Evolutionary conservation across 768 basidiomycete genomes (phyloP), one percentile per base, ranked within the genome.

Genomic region (Boletus vinaceobasis): DNA sequence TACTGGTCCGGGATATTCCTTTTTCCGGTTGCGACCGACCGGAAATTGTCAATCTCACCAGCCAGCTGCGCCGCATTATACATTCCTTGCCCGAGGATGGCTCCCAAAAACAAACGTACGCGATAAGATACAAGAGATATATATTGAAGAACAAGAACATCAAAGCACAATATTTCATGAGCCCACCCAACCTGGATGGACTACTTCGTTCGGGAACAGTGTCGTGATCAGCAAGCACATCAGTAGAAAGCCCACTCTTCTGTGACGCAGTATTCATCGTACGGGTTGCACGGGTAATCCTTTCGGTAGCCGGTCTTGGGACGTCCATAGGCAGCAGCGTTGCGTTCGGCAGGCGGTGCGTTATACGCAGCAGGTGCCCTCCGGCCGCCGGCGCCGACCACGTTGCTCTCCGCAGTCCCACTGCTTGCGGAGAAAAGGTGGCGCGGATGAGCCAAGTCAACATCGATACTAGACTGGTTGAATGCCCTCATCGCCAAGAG

Each of bases 201-300:
- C 21, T 10, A 35, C 31, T 54, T 55, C 36, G 43, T 53, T 55
- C 19, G 49, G 9, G 19, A 7, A 43, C 39, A 32, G 6, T 29
- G 15, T 35, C 56, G 31, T 52, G 9, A 29, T 52, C 44, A 37
- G 11, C n/a, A 45, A 46, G 19, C n/a, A 19, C 45, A 47, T 72
- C 52, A 71, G 38, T 71, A 82, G 65, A 76, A 83, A 15, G 74
- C 78, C 77, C 80, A 88, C 67, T 88, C 87, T 60, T 90, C 88
- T 11, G 85, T 79, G 29, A 88, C 76, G 63, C 88, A 90, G 60
- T 87, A 84, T 35, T 76, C 73, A 55, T 83, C 84, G 57, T 84
- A 81, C 42, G 74, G 73, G 51, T 73, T 73, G 69, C 88, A 89
- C 2, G 82, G 80, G 58, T 77, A 77, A 33, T 82, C 80, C 60